Conservation (phyloP, 1,139 yeast genomes). For the Protomyces gravidus region DNA sequence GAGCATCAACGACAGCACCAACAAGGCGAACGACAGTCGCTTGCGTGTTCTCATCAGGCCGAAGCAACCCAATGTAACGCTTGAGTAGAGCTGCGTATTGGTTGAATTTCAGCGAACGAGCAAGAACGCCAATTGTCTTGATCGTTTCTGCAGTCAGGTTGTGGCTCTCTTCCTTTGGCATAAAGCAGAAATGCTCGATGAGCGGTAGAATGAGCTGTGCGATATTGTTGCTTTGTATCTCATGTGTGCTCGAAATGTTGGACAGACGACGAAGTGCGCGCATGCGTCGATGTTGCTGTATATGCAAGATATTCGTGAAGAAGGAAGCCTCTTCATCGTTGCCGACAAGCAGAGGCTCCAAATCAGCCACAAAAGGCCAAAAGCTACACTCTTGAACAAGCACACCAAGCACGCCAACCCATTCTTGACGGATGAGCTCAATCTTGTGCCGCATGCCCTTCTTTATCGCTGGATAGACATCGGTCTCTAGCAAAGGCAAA, state of each 20-base stretch:
- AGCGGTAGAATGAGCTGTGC: slow-evolving; percentile 81
- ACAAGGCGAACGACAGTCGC: slow-evolving; percentile 61
- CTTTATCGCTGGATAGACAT: slow-evolving; percentile 63
- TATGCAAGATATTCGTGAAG: slow-evolving; percentile 72
- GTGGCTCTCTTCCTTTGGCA: slow-evolving; percentile 57
- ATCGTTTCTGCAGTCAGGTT: slow-evolving; percentile 73
- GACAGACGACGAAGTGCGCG: slow-evolving; percentile 67
- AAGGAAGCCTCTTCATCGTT: slow-evolving; percentile 84
- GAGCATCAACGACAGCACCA: slow-evolving; percentile 59
- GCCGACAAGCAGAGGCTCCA: slow-evolving; percentile 59
- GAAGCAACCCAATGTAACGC: slow-evolving; percentile 61
- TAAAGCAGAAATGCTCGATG: slow-evolving; percentile 62
- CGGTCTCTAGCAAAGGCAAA: slow-evolving; percentile 50
- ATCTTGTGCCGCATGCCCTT: slow-evolving; percentile 61
- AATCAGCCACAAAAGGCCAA: slow-evolving; percentile 57
- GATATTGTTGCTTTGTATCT: slow-evolving; percentile 55
- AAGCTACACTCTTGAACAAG: slow-evolving; percentile 51
- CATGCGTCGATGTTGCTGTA: slow-evolving; percentile 81
- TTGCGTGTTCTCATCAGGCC: slow-evolving; percentile 50
- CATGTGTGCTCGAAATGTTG: slow-evolving; percentile 41
- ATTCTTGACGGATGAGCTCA: slow-evolving; percentile 68
- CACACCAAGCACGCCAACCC: slow-evolving; percentile 61
- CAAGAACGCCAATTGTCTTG: slow-evolving; percentile 56
- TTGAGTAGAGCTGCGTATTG: slow-evolving; percentile 73
- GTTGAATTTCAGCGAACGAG: slow-evolving; percentile 63